These are phyloP conservation scores for Xylaria palmicola DNA, from an alignment of 495 filamentous ascomycete genomes.

Conservation along the genomic window DNA sequence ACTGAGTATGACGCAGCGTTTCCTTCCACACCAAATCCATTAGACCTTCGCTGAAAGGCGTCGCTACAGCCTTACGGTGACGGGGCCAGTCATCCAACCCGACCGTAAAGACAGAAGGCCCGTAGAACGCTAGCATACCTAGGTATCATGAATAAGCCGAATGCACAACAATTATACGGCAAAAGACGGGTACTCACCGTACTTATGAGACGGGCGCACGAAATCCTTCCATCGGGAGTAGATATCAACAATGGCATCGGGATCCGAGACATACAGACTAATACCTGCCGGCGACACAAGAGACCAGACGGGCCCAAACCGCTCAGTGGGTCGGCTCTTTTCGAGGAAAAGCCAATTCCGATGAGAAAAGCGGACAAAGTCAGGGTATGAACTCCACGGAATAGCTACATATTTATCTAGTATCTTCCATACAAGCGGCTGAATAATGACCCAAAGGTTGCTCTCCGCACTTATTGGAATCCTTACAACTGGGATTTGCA, in stretches of 20 bases:
- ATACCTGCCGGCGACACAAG: slow-evolving; percentile 2
- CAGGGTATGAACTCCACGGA: slow-evolving; percentile 10
- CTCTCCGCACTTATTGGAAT: slow-evolving; percentile 8
- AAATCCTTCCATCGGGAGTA: slow-evolving; percentile 8
- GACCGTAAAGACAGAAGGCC: slow-evolving; percentile 8
- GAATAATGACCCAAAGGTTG: slow-evolving; percentile 9
- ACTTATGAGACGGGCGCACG: slow-evolving; percentile 1
- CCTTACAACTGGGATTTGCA: slow-evolving; percentile 9
- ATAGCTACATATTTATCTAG: background rate
- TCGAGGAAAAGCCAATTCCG: slow-evolving; percentile 13
- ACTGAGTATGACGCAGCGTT: slow-evolving; percentile 32
- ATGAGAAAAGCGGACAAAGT: slow-evolving; percentile 12
- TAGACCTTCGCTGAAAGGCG: slow-evolving; percentile 43
- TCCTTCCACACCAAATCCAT: slow-evolving; percentile 41
- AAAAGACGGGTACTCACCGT: slow-evolving; percentile 12
- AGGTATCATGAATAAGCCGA: background rate
- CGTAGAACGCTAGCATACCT: slow-evolving; percentile 14
- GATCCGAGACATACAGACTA: slow-evolving; percentile 1
- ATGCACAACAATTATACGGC: background rate
- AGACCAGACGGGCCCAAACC: slow-evolving; percentile 9
- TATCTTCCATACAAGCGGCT: slow-evolving; percentile 12
- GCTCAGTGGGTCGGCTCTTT: background rate
- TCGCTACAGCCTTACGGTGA: slow-evolving; percentile 35
- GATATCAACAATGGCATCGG: background rate
- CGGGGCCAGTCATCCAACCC: slow-evolving; percentile 35